Conservation (phyloP, 2,329 filamentous ascomycete genomes). For the Fusarium graminum region DNA sequence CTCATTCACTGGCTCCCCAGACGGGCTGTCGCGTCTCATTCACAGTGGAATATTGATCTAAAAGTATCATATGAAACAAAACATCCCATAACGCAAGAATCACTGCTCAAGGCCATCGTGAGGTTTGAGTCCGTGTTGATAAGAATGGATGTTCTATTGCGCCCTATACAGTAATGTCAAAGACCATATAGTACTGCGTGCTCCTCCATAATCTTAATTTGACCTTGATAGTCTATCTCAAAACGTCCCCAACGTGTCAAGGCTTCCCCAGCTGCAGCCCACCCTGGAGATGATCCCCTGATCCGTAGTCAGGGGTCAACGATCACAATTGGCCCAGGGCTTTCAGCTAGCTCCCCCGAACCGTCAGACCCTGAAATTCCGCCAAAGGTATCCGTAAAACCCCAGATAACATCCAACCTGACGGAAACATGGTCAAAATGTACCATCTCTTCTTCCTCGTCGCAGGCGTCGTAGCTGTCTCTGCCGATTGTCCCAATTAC, state of each 20-base stretch:
- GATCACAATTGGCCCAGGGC: conserved; percentile 1
- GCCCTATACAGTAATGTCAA: no score
- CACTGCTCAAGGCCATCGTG: no score
- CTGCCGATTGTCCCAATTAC: conserved; percentile 53
- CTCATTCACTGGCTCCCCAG: neutral
- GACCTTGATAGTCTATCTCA: conserved; percentile 4
- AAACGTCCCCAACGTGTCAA: conserved; percentile 3
- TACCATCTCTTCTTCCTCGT: conserved; percentile 11
- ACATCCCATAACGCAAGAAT: neutral
- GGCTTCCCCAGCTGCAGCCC: conserved; percentile 23
- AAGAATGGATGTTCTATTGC: no score
- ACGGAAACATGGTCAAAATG: conserved; percentile 25
- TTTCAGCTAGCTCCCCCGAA: neutral
- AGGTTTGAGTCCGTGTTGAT: no score
- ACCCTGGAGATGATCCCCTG: conserved; percentile 1
- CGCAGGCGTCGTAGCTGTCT: conserved; percentile 38
- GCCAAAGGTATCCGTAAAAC: neutral
- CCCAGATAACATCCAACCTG: conserved; percentile 15
- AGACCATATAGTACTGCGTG: no score
- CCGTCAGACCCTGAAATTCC: conserved; percentile 17
- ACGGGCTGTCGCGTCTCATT: neutral
- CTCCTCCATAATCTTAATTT: neutral
- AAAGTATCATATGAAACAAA: neutral
- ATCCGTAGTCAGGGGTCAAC: conserved; percentile 25
- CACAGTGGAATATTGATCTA: neutral